A percentile compares a stretch with the other conserved stretches of the same genome.
These are phyloP conservation scores for Priceomyces melissophilus DNA, from an alignment of 805 yeast genomes.

Conservation along the genomic window DNA sequence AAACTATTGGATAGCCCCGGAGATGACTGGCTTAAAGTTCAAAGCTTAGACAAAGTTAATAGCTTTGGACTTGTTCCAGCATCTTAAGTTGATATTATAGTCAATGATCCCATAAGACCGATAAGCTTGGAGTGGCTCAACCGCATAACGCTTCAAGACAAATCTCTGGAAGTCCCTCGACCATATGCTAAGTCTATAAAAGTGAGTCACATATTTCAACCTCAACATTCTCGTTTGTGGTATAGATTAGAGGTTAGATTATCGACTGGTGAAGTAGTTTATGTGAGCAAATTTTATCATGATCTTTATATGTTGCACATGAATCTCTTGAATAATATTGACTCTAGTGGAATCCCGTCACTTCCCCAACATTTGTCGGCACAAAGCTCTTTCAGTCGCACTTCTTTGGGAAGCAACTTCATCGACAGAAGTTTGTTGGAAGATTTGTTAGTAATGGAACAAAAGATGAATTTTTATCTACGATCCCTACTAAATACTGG, in stretches of 20 bases:
- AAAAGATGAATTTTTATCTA: slow-evolving; percentile 24
- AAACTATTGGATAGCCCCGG: slow-evolving; percentile 33
- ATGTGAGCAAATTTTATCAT: slow-evolving; percentile 30
- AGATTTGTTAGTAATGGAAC: slow-evolving; percentile 17
- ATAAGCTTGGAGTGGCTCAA: slow-evolving; percentile 30
- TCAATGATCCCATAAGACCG: slow-evolving; percentile 35
- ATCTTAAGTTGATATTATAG: slow-evolving; percentile 35
- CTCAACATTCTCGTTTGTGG: slow-evolving; percentile 25
- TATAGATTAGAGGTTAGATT: slow-evolving; percentile 25
- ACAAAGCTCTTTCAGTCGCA: slow-evolving; percentile 2
- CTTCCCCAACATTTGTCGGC: slow-evolving; percentile 27
- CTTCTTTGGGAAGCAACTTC: background rate
- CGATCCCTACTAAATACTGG: slow-evolving; percentile 16
- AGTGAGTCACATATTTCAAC: slow-evolving; percentile 19
- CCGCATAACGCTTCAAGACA: slow-evolving; percentile 8
- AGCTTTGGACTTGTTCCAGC: slow-evolving; percentile 36
- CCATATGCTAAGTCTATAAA: slow-evolving; percentile 14
- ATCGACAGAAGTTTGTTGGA: slow-evolving; percentile 14
- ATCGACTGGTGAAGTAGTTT: slow-evolving; percentile 15
- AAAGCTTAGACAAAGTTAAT: slow-evolving; percentile 19
- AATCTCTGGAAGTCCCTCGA: background rate
- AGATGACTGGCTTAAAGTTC: slow-evolving; percentile 39
- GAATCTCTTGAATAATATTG: slow-evolving; percentile 6
- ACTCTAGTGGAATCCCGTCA: slow-evolving; percentile 17
- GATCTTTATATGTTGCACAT: slow-evolving; percentile 34